A percentile compares a stretch with the other conserved stretches of the same genome.
These are phyloP conservation scores for Penicillium ucsense DNA, from an alignment of 495 filamentous ascomycete genomes.

Conservation along the genomic window DNA sequence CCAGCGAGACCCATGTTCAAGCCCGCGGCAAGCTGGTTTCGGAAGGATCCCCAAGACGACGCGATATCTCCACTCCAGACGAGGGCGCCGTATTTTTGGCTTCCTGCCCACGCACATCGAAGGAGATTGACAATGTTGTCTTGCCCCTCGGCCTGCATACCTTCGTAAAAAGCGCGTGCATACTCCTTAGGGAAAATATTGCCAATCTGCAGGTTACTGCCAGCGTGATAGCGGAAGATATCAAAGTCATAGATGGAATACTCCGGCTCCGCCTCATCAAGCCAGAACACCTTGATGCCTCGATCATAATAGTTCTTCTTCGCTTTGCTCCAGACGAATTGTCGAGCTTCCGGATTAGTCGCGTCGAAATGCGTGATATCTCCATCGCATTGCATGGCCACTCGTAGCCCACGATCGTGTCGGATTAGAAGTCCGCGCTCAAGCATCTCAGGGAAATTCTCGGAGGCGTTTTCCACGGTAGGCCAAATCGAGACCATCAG, in stretches of 20 bases:
- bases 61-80: constrained; percentile 53
- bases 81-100: constrained; percentile 49
- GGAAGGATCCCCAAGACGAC: constrained; percentile 43
- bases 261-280: constrained; percentile 53
- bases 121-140: constrained; percentile 46
- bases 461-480: constrained; percentile 41
- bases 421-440: constrained; percentile 44
- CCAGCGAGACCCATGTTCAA: constrained; percentile 49
- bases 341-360: constrained; percentile 42
- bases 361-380: constrained; percentile 47
- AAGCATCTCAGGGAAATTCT: constrained; percentile 47
- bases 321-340: constrained; percentile 44
- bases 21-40: constrained; percentile 46
- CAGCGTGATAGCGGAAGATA: constrained; percentile 46
- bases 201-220: constrained; percentile 41
- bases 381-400: constrained; percentile 43
- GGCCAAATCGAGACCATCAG: constrained; percentile 56
- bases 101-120: constrained; percentile 50
- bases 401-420: constrained; percentile 41
- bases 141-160: constrained; percentile 38
- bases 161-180: constrained; percentile 46
- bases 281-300: constrained; percentile 51
- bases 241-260: constrained; percentile 51
- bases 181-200: constrained; percentile 49
- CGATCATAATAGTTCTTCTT: constrained; percentile 46